Base-by-base conservation (phyloP, 1,284 basidiomycete species). In the Rhizopogon hawkerae region DNA sequence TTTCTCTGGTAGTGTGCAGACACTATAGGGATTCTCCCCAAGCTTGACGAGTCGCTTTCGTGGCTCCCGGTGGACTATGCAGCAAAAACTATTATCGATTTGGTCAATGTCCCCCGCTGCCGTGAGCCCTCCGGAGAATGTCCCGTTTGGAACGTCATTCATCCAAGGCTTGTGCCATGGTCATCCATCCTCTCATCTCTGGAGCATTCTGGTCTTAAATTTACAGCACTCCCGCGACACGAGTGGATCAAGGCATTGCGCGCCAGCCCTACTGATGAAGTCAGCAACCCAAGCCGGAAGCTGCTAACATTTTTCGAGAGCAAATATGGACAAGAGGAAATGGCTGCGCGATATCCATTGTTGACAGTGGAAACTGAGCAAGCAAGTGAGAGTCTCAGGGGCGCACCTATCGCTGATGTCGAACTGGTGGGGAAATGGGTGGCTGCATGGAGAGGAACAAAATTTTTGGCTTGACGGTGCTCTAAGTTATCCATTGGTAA, bases 11-110 rank as follows among this genome's bases (percentile, higher is more conserved):
- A 67, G 60, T 60, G 73, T 3, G 73, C 71, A 35, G 64, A 73
- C 33, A 69, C 66, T 3, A 57, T 75, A 6, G 69, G 71, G 0
- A 60, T 68, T 1, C 67, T 83, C 2, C 81, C 80, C 0, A 53
- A 60, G 3, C 57, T 75, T 0, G 60, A 69, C 11, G 77, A 78
- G 63, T 66, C 23, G 10, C 62, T 62, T n/a, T 72, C 74, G 9
- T 84, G 80, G 81, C 66, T 83, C 1, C 78, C 79, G 0, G 76
- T 82, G 39, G 72, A 83, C 60, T 66, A 69, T 39, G 79, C 80
- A 0, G 81, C 73, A 0, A 60, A 64, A 24, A 69, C 72, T 6
- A 75, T 83, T 50, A 56, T 69, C 33, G 78, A 83, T 47, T 66
- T 83, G 39, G 65, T 74, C 5, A 26, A 44, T 0, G 37, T 59